phyloP scores from a whole-genome alignment of 2,329 filamentous ascomycete species.

The Aurifilum marmelostoma region DNA sequence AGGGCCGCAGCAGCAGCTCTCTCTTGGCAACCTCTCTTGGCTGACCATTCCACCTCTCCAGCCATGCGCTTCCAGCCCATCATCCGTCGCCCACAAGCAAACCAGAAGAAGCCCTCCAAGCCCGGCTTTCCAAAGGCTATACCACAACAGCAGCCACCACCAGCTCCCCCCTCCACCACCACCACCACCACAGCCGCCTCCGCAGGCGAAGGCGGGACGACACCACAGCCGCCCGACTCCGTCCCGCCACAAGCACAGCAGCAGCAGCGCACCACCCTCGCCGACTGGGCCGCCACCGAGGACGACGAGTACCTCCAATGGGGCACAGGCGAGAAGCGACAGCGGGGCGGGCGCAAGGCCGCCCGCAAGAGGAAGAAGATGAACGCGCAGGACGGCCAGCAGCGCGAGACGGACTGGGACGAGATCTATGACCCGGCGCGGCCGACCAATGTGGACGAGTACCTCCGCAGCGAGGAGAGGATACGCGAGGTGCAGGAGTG shows the following conservation, averaged over 20 bases:
- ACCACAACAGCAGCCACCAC: constrained; percentile 36
- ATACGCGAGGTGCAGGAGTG: constrained; percentile 80
- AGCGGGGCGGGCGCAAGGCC: constrained; percentile 69
- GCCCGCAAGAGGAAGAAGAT: constrained; percentile 77
- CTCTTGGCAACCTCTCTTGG: background rate
- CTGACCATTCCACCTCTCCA: constrained; percentile 22
- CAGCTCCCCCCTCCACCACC: constrained; percentile 33
- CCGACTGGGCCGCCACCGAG: constrained; percentile 80
- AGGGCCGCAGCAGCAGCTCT: background rate
- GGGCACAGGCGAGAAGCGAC: constrained; percentile 63
- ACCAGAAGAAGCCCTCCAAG: constrained; percentile 66
- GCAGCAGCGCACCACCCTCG: constrained; percentile 65
- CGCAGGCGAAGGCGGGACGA: constrained; percentile 30
- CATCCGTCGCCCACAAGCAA: constrained; percentile 74
- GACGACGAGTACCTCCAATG: constrained; percentile 83
- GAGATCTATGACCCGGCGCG: constrained; percentile 85
- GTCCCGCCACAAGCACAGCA: constrained; percentile 43
- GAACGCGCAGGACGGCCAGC: constrained; percentile 45
- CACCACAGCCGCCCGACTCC: constrained; percentile 31
- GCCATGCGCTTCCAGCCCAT: constrained; percentile 86
- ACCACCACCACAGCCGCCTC: constrained; percentile 29
- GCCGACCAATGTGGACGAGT: constrained; percentile 84
- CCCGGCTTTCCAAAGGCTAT: constrained; percentile 56
- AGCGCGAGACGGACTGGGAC: constrained; percentile 78
- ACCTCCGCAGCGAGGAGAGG: constrained; percentile 81